These are phyloP conservation scores for Adenanthera pavonina DNA, from an alignment of 306 rosid genomes.

Conservation along the genomic window DNA sequence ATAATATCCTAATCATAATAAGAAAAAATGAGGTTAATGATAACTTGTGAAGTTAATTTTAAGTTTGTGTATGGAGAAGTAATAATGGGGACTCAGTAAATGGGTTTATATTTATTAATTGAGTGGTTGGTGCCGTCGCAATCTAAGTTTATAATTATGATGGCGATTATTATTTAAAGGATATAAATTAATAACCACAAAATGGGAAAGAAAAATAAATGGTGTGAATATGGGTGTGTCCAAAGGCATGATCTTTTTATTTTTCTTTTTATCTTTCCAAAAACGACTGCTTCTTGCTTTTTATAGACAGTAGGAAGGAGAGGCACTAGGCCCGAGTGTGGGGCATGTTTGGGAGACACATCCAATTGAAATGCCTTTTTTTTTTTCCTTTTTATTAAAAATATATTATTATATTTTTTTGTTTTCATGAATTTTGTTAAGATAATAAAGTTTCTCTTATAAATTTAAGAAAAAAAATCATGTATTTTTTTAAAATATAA, in stretches of 20 bases:
- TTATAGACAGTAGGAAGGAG: background rate
- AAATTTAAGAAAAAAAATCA: background rate
- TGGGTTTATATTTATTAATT: background rate
- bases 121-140: background rate
- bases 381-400: background rate
- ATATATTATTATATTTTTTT: background rate
- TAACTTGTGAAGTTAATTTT: background rate
- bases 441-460: background rate
- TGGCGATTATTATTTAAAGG: background rate
- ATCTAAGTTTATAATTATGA: background rate
- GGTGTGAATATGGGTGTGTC: background rate
- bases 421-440: background rate
- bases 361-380: background rate
- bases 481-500: background rate
- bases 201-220: background rate
- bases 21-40: background rate
- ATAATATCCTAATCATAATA: constrained; percentile 14
- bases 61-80: background rate
- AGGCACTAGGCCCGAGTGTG: background rate
- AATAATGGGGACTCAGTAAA: background rate
- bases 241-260: background rate
- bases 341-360: background rate
- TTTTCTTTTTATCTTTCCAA: background rate
- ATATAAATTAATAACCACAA: background rate
- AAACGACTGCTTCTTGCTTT: constrained; percentile 4